A percentile compares a stretch with the other conserved stretches of the same genome.
Conservation (phyloP, 2,329 filamentous ascomycete genomes). For the Diaporthe citriasiana region DNA sequence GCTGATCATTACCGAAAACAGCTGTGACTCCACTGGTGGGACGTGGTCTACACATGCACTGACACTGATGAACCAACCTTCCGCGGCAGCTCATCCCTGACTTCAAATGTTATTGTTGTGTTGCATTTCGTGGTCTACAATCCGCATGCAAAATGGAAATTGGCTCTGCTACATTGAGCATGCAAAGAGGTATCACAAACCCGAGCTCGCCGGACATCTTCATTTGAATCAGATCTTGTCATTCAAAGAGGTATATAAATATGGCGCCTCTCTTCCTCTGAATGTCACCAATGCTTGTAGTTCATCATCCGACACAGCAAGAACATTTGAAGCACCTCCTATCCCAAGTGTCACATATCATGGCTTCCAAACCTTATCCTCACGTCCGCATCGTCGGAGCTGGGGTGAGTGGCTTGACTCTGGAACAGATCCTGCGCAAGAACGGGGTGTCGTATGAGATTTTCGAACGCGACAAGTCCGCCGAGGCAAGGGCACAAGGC, state of each 20-base stretch:
- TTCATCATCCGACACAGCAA: background rate
- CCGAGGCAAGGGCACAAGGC: constrained; percentile 46
- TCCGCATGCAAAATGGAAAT: background rate
- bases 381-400: constrained; percentile 58
- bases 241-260: background rate
- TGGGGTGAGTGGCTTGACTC: constrained; percentile 57
- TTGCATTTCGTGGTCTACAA: background rate
- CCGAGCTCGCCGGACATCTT: background rate
- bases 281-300: background rate
- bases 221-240: background rate
- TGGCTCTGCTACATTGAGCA: background rate
- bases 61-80: background rate
- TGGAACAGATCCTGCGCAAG: constrained; percentile 56
- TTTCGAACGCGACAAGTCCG: constrained; percentile 55
- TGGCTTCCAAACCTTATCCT: constrained; percentile 32
- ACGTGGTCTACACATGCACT: background rate
- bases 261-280: background rate
- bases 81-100: background rate
- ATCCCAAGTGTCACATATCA: background rate
- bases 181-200: background rate
- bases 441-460: constrained; percentile 52
- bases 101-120: too few relatives aligned
- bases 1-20: background rate
- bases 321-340: background rate
- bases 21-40: background rate